These are phyloP conservation scores for Xerocomus potaroensis DNA, from an alignment of 768 basidiomycete species.

Conservation along the genomic window DNA sequence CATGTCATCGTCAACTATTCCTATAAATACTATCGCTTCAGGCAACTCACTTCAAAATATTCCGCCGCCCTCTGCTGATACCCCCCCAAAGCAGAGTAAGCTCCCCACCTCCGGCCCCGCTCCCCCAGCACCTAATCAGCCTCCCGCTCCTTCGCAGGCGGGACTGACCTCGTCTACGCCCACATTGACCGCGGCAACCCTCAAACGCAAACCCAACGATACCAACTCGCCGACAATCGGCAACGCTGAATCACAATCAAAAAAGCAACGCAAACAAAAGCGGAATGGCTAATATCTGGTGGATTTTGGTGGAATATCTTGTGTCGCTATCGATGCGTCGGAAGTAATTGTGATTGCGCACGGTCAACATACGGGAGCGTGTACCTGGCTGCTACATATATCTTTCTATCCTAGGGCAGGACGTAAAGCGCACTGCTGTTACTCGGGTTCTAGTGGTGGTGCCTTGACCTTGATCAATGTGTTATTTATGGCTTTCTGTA, in stretches of 20 bases:
- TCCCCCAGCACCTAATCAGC: slow-evolving; percentile 38
- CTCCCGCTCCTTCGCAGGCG: slow-evolving; percentile 37
- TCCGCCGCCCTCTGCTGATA: slow-evolving; percentile 44
- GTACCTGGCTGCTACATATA: slow-evolving; percentile 27
- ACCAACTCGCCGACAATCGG: slow-evolving; percentile 50
- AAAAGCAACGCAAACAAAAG: slow-evolving; percentile 56
- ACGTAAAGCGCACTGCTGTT: slow-evolving; percentile 18
- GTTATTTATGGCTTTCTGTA: slow-evolving; percentile 37
- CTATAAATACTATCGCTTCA: slow-evolving; percentile 41
- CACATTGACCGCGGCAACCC: slow-evolving; percentile 41
- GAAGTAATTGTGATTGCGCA: slow-evolving; percentile 29
- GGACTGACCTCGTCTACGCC: slow-evolving; percentile 46
- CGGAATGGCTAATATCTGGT: slow-evolving; percentile 42
- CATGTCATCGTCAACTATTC: slow-evolving; percentile 39
- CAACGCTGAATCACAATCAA: slow-evolving; percentile 42
- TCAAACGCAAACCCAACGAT: slow-evolving; percentile 53
- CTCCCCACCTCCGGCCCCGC: slow-evolving; percentile 43
- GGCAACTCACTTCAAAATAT: slow-evolving; percentile 49
- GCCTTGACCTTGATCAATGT: slow-evolving; percentile 25
- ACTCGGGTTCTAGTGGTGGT: slow-evolving; percentile 25
- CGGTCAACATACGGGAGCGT: slow-evolving; percentile 17
- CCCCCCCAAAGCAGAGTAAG: slow-evolving; percentile 63
- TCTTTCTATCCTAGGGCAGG: slow-evolving; percentile 27
- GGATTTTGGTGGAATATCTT: slow-evolving; percentile 32
- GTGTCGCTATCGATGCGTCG: slow-evolving; percentile 28